Conservation (phyloP, 305 asterid genomes). For the Fraxinus greggii region DNA sequence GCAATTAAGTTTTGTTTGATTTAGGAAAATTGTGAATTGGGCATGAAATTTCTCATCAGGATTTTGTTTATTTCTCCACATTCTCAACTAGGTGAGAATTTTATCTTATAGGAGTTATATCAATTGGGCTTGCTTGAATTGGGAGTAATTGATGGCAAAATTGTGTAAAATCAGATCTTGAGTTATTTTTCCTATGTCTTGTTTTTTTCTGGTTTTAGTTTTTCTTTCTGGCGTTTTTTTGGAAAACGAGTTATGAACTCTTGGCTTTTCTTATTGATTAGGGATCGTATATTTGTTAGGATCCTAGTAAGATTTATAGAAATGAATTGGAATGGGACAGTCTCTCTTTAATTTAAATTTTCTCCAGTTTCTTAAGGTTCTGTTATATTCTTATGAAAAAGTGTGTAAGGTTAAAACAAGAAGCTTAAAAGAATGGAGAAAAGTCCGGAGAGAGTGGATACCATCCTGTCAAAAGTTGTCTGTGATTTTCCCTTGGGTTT, state of each 20-base stretch:
- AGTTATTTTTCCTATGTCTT: not conserved
- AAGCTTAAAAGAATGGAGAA: not conserved
- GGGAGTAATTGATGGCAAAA: not conserved
- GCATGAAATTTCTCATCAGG: not conserved
- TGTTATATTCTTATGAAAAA: not conserved
- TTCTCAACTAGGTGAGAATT: slow-evolving; percentile 10
- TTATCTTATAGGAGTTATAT: not conserved
- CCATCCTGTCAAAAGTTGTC: not conserved
- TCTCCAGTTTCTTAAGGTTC: not conserved
- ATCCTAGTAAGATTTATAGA: not conserved
- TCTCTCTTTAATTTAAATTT: not conserved
- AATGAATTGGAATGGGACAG: not conserved
- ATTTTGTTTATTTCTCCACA: not conserved
- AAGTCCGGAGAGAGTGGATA: not conserved
- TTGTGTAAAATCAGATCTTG: not conserved
- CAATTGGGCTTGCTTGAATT: slow-evolving; percentile 2
- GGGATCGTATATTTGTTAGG: not conserved
- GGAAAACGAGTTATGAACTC: not conserved
- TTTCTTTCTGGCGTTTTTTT: not conserved
- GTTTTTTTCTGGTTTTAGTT: not conserved
- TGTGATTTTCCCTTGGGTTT: not conserved
- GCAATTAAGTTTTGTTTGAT: slow-evolving; percentile 9
- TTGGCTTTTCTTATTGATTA: not conserved
- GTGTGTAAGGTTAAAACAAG: not conserved
- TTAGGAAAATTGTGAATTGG: slow-evolving; percentile 3